These are phyloP conservation scores for Pelargonium cotyledonis DNA, from an alignment of 441 rosid species.

Conservation along the genomic window DNA sequence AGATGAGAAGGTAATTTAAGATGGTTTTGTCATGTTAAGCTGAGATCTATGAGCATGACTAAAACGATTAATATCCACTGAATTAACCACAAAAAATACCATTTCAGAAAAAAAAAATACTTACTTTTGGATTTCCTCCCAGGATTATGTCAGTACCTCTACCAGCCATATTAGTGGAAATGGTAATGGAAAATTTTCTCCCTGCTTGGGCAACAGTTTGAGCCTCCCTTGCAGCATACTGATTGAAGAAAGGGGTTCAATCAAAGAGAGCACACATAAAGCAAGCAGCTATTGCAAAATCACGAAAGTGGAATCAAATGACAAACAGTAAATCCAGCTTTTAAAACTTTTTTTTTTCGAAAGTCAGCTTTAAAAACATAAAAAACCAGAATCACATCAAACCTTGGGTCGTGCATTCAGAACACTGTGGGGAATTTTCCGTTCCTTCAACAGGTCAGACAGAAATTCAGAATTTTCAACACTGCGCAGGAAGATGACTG, in stretches of 20 bases:
- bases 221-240: constrained; percentile 98
- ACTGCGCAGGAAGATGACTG: constrained; percentile 43
- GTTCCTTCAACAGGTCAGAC: constrained; percentile 78
- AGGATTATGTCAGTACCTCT: constrained; percentile 95
- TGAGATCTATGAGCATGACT: background rate
- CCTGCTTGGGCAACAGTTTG: constrained; percentile 95
- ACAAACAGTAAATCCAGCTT: constrained; percentile 14
- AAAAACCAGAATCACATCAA: constrained; percentile 19
- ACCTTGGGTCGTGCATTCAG: constrained; percentile 97
- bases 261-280: background rate
- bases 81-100: background rate
- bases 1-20: background rate
- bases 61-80: background rate
- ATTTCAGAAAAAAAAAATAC: constrained; percentile 16
- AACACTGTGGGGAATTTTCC: constrained; percentile 84
- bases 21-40: background rate
- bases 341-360: background rate
- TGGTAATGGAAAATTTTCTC: constrained; percentile 80
- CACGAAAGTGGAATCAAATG: background rate
- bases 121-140: constrained; percentile 93
- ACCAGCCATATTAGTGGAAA: constrained; percentile 98
- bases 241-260: constrained; percentile 19
- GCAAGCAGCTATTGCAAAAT: background rate
- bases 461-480: constrained; percentile 90
- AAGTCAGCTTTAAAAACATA: constrained; percentile 4